phyloP scores from a whole-genome alignment of 2,329 filamentous ascomycete genomes.

The Chrysosporium keratinophilum region DNA sequence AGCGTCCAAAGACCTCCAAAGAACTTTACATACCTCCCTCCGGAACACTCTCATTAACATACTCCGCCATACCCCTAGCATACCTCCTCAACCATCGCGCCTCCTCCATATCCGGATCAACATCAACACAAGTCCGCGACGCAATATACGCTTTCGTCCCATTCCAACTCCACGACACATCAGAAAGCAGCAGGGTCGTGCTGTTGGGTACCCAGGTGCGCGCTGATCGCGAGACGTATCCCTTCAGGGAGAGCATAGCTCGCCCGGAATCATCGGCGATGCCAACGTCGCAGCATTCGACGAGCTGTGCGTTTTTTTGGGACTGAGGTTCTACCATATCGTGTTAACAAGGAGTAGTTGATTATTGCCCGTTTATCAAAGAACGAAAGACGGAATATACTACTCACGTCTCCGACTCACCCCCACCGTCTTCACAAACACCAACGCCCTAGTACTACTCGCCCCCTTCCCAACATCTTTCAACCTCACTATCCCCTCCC shows the following conservation, averaged over 20 bases:
- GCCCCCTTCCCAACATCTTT: slow-evolving; percentile 35
- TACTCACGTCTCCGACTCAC: slow-evolving; percentile 35
- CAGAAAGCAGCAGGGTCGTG: slow-evolving; percentile 36
- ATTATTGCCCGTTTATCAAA: too few species aligned
- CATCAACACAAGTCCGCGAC: slow-evolving; percentile 36
- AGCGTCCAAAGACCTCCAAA: background rate
- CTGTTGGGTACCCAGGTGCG: slow-evolving; percentile 29
- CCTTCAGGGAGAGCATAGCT: slow-evolving; percentile 40
- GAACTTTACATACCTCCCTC: slow-evolving; percentile 21
- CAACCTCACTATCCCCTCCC: slow-evolving; percentile 38
- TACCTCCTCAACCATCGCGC: slow-evolving; percentile 37
- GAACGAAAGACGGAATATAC: background rate
- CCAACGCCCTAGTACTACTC: slow-evolving; percentile 38
- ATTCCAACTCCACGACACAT: slow-evolving; percentile 30
- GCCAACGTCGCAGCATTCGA: slow-evolving; percentile 35
- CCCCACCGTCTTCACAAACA: slow-evolving; percentile 44
- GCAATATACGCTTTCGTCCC: slow-evolving; percentile 28
- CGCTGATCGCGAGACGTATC: slow-evolving; percentile 29
- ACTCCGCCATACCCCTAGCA: slow-evolving; percentile 33
- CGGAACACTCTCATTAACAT: slow-evolving; percentile 39
- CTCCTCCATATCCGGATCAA: slow-evolving; percentile 40
- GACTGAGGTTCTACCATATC: too few species aligned
- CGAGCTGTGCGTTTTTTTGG: slow-evolving; percentile 28
- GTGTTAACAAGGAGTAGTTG: too few species aligned
- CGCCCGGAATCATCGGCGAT: slow-evolving; percentile 43